Evolutionary conservation across 768 basidiomycete species (phyloP), one percentile per base, ranked within the genome.

Genomic region (Fomitopsis pulvina): DNA sequence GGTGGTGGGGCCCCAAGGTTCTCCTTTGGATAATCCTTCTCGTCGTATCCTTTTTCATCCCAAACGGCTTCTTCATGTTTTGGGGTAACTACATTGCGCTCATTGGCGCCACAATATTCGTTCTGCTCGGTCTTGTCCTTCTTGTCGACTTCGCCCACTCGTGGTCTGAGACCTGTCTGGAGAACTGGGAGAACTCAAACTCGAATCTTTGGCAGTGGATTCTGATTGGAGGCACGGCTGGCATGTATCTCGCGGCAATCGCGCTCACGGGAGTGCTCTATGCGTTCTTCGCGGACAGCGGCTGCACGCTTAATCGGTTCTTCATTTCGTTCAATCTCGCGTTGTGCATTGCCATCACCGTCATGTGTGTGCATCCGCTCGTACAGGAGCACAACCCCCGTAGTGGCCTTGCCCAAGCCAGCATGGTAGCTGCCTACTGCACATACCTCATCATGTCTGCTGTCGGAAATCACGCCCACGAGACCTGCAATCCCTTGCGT

Each of bases 1-100:
- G 95, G 90, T 99, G 93, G 93, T 99, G 96, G 96, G 96, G 96
- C 21, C 95, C 93, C 2, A 99, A 99, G 64, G 83, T 90, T 45
- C 75, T 96, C 8, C 72, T 88, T 8, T 99, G 94, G 91, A 63
- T 96, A 29, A 60, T 92, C 53, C 79, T 99, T 50, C 72, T 92
- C 41, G 76, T 76, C 54, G 67, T 87, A 21, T 85, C 89, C 1
- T 99, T 98, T 76, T 85, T 94, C 67, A 95, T 98, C 60, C 96
- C 95, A 0, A 97, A 97, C 66, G 87, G 80, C 41, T 93, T 94
- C 79, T 98, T 98, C 73, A 93, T 98, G 71, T 90, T 96, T 66
- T 98, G 92, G 87, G 94, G 93, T 28, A 92, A 94, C 57, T 95
- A 96, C 61, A 69, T 92, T 53, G 79, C 94, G 21, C 78, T 96